phyloP scores from a whole-genome alignment of 371 early-diverging fungal species.

The Actinomortierella ambigua region DNA sequence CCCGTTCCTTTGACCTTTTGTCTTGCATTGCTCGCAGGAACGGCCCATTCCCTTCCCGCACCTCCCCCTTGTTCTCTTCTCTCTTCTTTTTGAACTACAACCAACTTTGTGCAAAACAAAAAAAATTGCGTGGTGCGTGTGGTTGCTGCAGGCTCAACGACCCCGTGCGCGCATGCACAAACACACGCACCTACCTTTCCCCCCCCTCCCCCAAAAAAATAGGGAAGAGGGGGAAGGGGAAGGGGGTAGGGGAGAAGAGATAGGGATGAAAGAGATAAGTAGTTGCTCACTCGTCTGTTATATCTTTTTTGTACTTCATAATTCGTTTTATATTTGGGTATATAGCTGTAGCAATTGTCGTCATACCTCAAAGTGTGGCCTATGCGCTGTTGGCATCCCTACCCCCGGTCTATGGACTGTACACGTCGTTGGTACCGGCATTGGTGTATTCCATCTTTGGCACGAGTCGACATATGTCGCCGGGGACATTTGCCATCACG shows the following conservation, averaged over 20 bases:
- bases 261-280: no score
- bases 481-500: slow-evolving; percentile 55
- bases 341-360: slow-evolving; percentile 50
- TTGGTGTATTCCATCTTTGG: slow-evolving; percentile 49
- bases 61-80: no score
- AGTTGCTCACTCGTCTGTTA: background rate
- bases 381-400: slow-evolving; percentile 55
- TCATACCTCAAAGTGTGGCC: slow-evolving; percentile 61
- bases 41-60: no score
- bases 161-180: no score
- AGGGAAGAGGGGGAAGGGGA: background rate
- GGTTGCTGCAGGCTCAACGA: no score
- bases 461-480: slow-evolving; percentile 46
- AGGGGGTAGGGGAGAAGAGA: no score
- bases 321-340: background rate
- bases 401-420: slow-evolving; percentile 59
- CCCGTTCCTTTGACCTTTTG: no score
- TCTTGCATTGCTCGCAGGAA: no score
- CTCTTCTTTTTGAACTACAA: no score
- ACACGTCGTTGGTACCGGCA: slow-evolving; percentile 51
- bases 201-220: background rate
- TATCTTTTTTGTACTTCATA: background rate
- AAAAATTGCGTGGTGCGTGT: no score
- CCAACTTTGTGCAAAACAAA: no score
- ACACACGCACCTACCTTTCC: background rate